Base-by-base conservation (phyloP, 306 rosid genomes). In the Potentilla sterilis region DNA sequence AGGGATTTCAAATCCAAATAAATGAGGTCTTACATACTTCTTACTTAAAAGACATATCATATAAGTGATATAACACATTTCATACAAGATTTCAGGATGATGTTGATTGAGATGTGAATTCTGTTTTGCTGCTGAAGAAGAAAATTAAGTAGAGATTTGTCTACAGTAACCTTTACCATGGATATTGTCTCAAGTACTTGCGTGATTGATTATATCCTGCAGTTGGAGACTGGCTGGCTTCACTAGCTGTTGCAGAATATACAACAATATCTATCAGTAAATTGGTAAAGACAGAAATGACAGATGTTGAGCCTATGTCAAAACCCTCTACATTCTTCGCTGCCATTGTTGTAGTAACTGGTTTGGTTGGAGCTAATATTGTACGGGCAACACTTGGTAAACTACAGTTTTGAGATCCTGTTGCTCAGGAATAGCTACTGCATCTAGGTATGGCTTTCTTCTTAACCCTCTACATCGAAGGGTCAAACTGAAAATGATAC, bases 401-500 rank as follows among this genome's bases (percentile, higher is more conserved):
- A 70, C 85, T 94, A 72, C 69, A 85, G 18, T 92, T 94, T 22
- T 87, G 88, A 6, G 98, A 94, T 76, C 98, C 98, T 37, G 92
- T 94, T 66, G 97, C 97, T 64, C 88, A 71, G 98, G 98, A 67
- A 94, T 94, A 78, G 98, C 98, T 78, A 90, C 98, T 69, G 98
- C 98, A 75, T 94, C 98, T 38, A 94, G 97, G 98, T 94, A 87
- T 68, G 69, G 73, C 62, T 67, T 21, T 74, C 49, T n/a, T 1
- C 69, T 6, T 11, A 74, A 32, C 44, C 38, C 14, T 38, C 38
- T 21, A 12, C 51, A 12, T 12, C 12, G 19, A n/a, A 8, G 2
- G 24, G 2, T n/a, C 28, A 2, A 19, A 54, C 24, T 19, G 28
- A 54, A 51, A n/a, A 49, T 16, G 21, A 49, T 49, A 16, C 10